Evolutionary conservation across 2,329 filamentous ascomycete genomes (phyloP).

Genomic region (Emydomyces testavorans): DNA sequence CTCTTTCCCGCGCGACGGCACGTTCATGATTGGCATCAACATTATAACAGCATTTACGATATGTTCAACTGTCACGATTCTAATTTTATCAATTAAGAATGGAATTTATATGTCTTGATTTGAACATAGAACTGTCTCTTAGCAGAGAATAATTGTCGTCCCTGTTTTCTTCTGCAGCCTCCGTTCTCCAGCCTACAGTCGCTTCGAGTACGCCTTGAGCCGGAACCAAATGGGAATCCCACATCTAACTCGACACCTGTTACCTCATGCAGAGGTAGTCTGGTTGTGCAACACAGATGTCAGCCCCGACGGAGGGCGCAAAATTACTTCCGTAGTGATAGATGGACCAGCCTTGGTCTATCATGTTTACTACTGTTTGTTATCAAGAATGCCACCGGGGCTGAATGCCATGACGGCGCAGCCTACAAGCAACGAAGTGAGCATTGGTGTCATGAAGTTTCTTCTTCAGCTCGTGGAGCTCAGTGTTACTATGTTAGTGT

Average conservation of each 20-base stretch:
- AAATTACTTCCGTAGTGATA: constrained; percentile 41
- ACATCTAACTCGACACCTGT: constrained; percentile 43
- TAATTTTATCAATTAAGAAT: too few species aligned
- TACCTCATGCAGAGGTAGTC: constrained; percentile 40
- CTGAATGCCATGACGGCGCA: constrained; percentile 42
- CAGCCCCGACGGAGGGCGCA: constrained; percentile 11
- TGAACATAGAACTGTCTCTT: too few species aligned
- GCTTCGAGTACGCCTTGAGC: too few species aligned
- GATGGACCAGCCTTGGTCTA: constrained; percentile 74
- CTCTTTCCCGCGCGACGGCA: too few species aligned
- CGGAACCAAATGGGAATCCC: constrained; percentile 47
- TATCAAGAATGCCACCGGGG: constrained; percentile 29
- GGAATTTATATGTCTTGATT: too few species aligned
- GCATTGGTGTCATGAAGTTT: constrained; percentile 48
- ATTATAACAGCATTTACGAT: too few species aligned
- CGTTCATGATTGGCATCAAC: too few species aligned
- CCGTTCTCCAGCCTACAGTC: too few species aligned
- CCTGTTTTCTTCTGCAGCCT: neutral
- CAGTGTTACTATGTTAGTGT: constrained; percentile 51
- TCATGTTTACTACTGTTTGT: constrained; percentile 52
- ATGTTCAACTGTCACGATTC: too few species aligned
- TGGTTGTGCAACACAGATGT: constrained; percentile 26
- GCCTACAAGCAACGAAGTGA: constrained; percentile 54
- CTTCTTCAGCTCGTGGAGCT: constrained; percentile 47
- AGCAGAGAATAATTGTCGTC: too few species aligned